Evolutionary conservation across 345 rosid genomes (phyloP), one percentile per base, ranked within the genome.

Genomic region (Euclidium syriacum): DNA sequence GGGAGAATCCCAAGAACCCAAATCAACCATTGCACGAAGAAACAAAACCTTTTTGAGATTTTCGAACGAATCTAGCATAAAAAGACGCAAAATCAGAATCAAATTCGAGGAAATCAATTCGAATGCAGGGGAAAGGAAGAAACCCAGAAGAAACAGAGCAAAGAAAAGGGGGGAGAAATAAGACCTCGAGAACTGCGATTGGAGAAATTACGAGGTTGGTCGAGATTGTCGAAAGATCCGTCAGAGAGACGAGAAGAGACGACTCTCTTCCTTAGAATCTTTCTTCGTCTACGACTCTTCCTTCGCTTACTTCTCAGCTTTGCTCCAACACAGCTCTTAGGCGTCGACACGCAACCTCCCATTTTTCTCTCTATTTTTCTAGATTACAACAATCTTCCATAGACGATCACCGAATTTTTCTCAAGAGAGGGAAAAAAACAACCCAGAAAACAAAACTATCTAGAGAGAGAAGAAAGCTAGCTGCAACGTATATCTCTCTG

Each of bases 331-430:
- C 98, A 88, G 49, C 80, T 78, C 62, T 72, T 72, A 5, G 95
- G 95, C 50, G 79, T 73, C 20, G 98, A 91, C 51, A 79, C 90
- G 67, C 98, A 91, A 39, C 79, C 76, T 58, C 98, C 98, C 98
- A 91, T 91, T 23, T 63, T 60, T 57, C 40, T 51, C 56, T 52
- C 27, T 57, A 29, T 5, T 29, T 29, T 25, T 67, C 14, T 32
- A 4, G 30, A 55, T 53, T 68, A 58, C 63, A 64, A 57, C 47
- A 39, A 64, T 33, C 24, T 33, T 52, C 62, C 54, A 34, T 52
- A 19, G 4, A 68, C 17, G 55, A 59, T 67, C 58, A 29, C 12
- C 12, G 2, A 49, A 11, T 6, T 38, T n/a, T 18, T 43, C 15
- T 24, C 15, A 23, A 27, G 18, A 41, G 33, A 15, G 10, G 48